Evolutionary conservation across 768 basidiomycete genomes (phyloP), one percentile per base, ranked within the genome.

Genomic region (Boletellus ananas): DNA sequence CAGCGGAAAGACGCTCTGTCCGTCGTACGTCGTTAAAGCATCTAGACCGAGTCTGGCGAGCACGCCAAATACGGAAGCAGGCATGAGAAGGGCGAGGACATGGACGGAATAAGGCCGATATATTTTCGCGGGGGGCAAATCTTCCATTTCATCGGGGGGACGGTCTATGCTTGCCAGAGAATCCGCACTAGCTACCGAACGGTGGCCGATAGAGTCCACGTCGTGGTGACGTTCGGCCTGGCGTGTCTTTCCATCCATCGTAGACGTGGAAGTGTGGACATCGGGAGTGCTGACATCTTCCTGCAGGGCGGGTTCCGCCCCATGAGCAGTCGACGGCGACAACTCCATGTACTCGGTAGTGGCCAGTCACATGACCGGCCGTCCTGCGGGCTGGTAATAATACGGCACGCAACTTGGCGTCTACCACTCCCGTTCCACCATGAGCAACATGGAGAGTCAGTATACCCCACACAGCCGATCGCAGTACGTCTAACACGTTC

Each of bases 361-460:
- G 20, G 27, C n/a, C 18, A 21, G 36, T 43, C 42, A 50, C 42
- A 33, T 43, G 42, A 50, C 29, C 16, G 6, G 11, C 21, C 21
- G 21, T 43, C 43, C 34, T 51, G 44, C 25, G 27, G 44, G 27
- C 25, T 8, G n/a, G n/a, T n/a, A n/a, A n/a, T 27, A n/a, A 16
- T 3, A 34, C 44, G 25, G 14, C 48, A 27, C 27, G 12, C 14
- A 31, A 33, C 23, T 3, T 11, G 29, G 11, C 29, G 11, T 29
- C 33, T 43, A 40, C 43, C 54, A 38, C 37, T n/a, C 40, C 27
- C 25, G n/a, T 4, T n/a, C 13, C 47, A 47, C 17, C 48, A 90
- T 87, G 87, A 88, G 84, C 73, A 85, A 81, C 69, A 81, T 96
- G 58, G 93, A 96, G 72, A 95, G 94, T 92, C 64, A 77, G 93